Base-by-base conservation (phyloP, 176 grass and related monocot genomes). In the Areca catechu region DNA sequence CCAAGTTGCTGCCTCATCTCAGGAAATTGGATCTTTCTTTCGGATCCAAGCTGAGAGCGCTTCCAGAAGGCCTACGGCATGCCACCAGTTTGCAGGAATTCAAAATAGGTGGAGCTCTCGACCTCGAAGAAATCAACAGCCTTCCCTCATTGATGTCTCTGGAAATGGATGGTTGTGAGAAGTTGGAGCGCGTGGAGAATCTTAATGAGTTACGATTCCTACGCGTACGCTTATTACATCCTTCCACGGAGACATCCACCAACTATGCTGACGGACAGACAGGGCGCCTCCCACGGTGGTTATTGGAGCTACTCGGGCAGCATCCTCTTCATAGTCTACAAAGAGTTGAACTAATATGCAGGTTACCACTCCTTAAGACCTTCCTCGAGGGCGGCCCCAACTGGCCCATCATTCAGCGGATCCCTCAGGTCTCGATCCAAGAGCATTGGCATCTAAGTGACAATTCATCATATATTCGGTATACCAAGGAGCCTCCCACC, bases 341-440 rank as follows among this genome's bases (percentile, higher is more conserved):
- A 28, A 28, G 5, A 5, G 25, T 87, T 93, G 74, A 69, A n/a
- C n/a, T n/a, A n/a, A n/a, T n/a, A 53, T 84, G 83, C 22, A 78
- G 76, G 1, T 69, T 84, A 61, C 63, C 80, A 53, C 61, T 93
- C 37, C 83, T 87, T 53, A 83, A 50, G 73, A 93, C 83, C 57
- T 93, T 83, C 76, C 71, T 93, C 49, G 58, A 93, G 0, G 63
- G 80, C 28, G 76, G 83, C 61, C 86, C 87, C 67, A 88, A 93
- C 63, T 93, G 89, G 89, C 74, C 65, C 4, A 57, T 87, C 14
- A 66, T 93, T 29, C 27, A 29, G 27, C 27, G 4, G 27, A 7
- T n/a, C 27, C 27, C 27, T 5, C 27, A 6, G 0, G 27, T 29
- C 27, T 0, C 1, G 5, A 29, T 29, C 27, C 0, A 1, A 5